Evolutionary conservation across 805 yeast genomes (phyloP).

Genomic region (Torulaspora maleeae): DNA sequence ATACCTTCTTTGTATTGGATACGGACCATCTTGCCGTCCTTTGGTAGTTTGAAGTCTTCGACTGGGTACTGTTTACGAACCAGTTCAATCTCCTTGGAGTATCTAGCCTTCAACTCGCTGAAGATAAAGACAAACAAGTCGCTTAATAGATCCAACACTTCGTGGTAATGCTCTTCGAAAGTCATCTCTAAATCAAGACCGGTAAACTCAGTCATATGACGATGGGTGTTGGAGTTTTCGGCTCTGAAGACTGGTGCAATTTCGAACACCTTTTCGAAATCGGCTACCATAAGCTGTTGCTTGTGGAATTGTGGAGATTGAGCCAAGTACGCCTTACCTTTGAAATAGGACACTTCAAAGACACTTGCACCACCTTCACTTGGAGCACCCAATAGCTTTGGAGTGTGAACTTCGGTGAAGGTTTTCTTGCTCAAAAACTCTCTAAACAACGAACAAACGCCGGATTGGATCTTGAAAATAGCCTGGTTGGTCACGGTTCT

Average conservation of each 20-base stretch:
- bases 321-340: slow-evolving; percentile 87
- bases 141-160: slow-evolving; percentile 58
- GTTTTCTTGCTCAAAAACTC: slow-evolving; percentile 67
- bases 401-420: slow-evolving; percentile 92
- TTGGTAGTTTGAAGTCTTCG: slow-evolving; percentile 93
- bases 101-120: slow-evolving; percentile 74
- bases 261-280: slow-evolving; percentile 93
- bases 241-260: slow-evolving; percentile 98
- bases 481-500: slow-evolving; percentile 98
- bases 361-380: slow-evolving; percentile 98
- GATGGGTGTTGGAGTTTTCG: slow-evolving; percentile 97
- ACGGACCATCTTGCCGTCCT: slow-evolving; percentile 88
- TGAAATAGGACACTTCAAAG: slow-evolving; percentile 89
- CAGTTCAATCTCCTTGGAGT: slow-evolving; percentile 74
- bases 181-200: slow-evolving; percentile 98
- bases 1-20: slow-evolving; percentile 89
- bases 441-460: slow-evolving; percentile 81
- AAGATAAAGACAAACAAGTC: slow-evolving; percentile 87
- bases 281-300: slow-evolving; percentile 97
- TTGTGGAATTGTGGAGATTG: slow-evolving; percentile 98
- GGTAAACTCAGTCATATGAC: slow-evolving; percentile 98
- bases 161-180: slow-evolving; percentile 96
- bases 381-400: slow-evolving; percentile 91
- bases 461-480: slow-evolving; percentile 88
- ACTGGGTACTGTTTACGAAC: slow-evolving; percentile 96